These are phyloP conservation scores for Cadophora sp. DNA, from an alignment of 2,329 filamentous ascomycete genomes.

Conservation along the genomic window DNA sequence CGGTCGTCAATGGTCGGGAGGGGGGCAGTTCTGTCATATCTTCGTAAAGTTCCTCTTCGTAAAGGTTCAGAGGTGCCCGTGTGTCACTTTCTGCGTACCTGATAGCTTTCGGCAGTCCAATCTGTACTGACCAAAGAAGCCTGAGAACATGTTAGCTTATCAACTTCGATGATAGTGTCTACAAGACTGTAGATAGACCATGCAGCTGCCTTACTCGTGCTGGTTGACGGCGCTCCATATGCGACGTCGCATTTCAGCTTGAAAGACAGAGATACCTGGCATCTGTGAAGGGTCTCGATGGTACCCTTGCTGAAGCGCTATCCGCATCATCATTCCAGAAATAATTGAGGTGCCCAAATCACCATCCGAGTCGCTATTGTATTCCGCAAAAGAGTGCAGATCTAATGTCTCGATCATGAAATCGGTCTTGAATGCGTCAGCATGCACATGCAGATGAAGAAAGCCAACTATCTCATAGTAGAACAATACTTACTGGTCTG, in stretches of 20 bases:
- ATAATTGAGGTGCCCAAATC: slow-evolving; percentile 63
- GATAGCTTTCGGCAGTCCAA: slow-evolving; percentile 71
- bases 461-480: background rate
- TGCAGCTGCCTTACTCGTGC: slow-evolving; percentile 53
- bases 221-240: slow-evolving; percentile 61
- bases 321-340: slow-evolving; percentile 55
- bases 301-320: slow-evolving; percentile 65
- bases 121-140: slow-evolving; percentile 68
- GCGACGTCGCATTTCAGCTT: slow-evolving; percentile 68
- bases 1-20: slow-evolving; percentile 60
- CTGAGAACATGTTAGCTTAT: background rate
- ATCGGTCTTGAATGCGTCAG: slow-evolving; percentile 26
- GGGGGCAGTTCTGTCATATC: slow-evolving; percentile 61
- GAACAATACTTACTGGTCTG: slow-evolving; percentile 45
- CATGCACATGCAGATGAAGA: background rate
- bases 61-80: slow-evolving; percentile 64
- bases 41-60: slow-evolving; percentile 69
- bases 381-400: slow-evolving; percentile 54
- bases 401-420: slow-evolving; percentile 57
- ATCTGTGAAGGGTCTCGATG: slow-evolving; percentile 62
- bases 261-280: slow-evolving; percentile 56
- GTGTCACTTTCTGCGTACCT: slow-evolving; percentile 69
- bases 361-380: slow-evolving; percentile 51
- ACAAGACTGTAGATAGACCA: background rate
- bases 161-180: background rate